phyloP scores from a whole-genome alignment of 2,329 filamentous ascomycete species.

The Cercospora beticola region DNA sequence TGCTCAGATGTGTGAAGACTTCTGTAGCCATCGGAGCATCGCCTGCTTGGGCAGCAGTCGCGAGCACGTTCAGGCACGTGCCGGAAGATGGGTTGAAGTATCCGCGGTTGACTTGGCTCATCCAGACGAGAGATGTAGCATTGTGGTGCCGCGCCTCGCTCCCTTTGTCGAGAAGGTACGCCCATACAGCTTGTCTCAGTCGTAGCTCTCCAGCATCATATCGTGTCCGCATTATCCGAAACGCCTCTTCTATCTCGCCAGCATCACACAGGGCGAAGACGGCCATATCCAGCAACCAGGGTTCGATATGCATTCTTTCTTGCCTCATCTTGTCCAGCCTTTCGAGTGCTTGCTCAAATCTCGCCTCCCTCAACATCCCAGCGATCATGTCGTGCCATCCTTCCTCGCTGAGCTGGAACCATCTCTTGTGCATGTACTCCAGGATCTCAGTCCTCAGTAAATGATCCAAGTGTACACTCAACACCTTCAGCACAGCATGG shows the following conservation, averaged over 20 bases:
- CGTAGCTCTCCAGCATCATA: slow-evolving; percentile 42
- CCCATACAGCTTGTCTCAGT: slow-evolving; percentile 62
- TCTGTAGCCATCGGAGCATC: slow-evolving; percentile 69
- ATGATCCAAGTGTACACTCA: slow-evolving; percentile 85
- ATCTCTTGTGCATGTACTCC: slow-evolving; percentile 69
- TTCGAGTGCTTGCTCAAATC: slow-evolving; percentile 76
- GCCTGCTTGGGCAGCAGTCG: slow-evolving; percentile 66
- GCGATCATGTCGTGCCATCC: slow-evolving; percentile 68
- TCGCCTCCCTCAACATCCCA: slow-evolving; percentile 75
- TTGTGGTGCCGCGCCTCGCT: slow-evolving; percentile 60
- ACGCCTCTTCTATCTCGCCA: slow-evolving; percentile 74
- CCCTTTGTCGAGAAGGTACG: slow-evolving; percentile 73
- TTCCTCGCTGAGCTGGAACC: slow-evolving; percentile 62
- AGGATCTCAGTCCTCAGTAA: slow-evolving; percentile 70
- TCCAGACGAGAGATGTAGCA: slow-evolving; percentile 71
- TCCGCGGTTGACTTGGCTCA: slow-evolving; percentile 57
- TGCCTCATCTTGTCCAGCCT: slow-evolving; percentile 66
- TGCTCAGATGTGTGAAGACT: slow-evolving; percentile 65
- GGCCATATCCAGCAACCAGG: slow-evolving; percentile 78
- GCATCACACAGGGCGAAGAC: slow-evolving; percentile 70
- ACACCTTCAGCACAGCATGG: slow-evolving; percentile 68
- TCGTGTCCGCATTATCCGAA: slow-evolving; percentile 65
- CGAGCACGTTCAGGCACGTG: slow-evolving; percentile 67
- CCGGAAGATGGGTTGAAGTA: slow-evolving; percentile 65
- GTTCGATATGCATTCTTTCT: slow-evolving; percentile 55